Base-by-base conservation (phyloP, 768 basidiomycete species). In the Leucocoprinus birnbaumii region DNA sequence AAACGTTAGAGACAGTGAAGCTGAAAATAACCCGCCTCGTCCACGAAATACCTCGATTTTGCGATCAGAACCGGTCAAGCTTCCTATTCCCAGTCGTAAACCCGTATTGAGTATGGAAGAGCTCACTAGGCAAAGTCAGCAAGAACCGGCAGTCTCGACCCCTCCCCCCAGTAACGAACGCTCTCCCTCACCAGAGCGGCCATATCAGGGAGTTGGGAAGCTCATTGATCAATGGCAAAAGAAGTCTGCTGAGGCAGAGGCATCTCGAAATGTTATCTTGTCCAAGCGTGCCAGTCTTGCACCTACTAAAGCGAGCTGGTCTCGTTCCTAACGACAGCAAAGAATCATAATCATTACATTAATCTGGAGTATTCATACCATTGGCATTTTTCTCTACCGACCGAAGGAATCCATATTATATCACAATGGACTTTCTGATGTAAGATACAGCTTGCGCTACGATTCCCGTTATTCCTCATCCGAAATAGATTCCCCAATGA, bases 211-310 rank as follows among this genome's bases (percentile, higher is more conserved):
- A 35, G 91, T 94, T 42, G 86, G 89, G 25, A 89, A 80, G 70
- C 75, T 94, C 34, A 93, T 94, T 59, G 89, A 91, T 65, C 83
- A 92, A 65, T 94, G 91, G 91, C 89, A 94, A 68, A 83, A 82
- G 55, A 92, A 87, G 70, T 83, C 86, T 34, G 84, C 80, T 16
- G 87, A 86, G 59, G 70, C 71, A 18, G 83, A 82, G 35, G 63
- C 69, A 46, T 57, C 72, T 22, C 74, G 67, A 22, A 64, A 65
- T 19, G 59, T 58, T 25, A 44, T 63, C 22, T 58, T 65, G 51
- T 64, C 64, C 35, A 74, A 71, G 65, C 73, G 78, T 43, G 67
- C 66, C 40, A 73, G 69, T 27, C 58, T 70, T 48, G 63, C 65
- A 25, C 56, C 67, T n/a, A 19, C 55, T 2, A n/a, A 83, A 77